phyloP scores from a whole-genome alignment of 2,329 filamentous ascomycete species.

The Cladophialophora yegresii region DNA sequence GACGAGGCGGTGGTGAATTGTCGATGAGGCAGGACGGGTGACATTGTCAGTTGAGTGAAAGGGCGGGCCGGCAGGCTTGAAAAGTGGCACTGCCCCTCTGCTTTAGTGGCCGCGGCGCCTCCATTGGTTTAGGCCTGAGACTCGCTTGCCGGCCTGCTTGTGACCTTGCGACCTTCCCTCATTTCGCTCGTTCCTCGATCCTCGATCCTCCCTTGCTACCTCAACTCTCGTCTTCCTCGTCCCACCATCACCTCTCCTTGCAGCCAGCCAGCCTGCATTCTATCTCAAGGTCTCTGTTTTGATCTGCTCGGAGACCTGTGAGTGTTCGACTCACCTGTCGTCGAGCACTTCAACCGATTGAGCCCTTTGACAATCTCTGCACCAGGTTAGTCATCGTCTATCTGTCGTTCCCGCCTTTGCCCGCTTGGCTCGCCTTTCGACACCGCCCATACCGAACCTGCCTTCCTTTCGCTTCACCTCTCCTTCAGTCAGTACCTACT shows the following conservation, averaged over 20 bases:
- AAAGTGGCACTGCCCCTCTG: conserved; percentile 10
- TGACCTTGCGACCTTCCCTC: conserved; percentile 5
- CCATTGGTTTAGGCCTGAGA: neutral
- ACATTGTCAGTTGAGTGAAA: conserved; percentile 2
- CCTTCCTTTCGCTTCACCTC: conserved; percentile 12
- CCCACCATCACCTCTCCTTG: conserved; percentile 1
- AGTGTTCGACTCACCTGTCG: conserved; percentile 33
- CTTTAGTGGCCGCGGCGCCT: neutral
- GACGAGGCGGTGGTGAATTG: neutral
- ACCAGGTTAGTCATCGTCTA: conserved; percentile 25
- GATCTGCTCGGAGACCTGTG: conserved; percentile 23
- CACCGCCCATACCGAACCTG: conserved; percentile 24
- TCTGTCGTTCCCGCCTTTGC: conserved; percentile 12
- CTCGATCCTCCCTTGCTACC: conserved; percentile 8
- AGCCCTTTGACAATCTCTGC: conserved; percentile 15
- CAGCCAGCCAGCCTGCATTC: conserved; percentile 1
- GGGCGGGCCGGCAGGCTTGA: neutral
- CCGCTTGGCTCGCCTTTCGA: conserved; percentile 12
- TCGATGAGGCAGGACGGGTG: conserved; percentile 1
- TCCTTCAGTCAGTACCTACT: neutral
- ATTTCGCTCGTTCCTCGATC: conserved; percentile 5
- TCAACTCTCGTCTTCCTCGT: conserved; percentile 10
- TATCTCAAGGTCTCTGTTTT: conserved; percentile 1
- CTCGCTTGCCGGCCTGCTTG: conserved; percentile 1
- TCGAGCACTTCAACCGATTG: conserved; percentile 9